phyloP scores from a whole-genome alignment of 441 rosid genomes.

The Adansonia grandidieri region DNA sequence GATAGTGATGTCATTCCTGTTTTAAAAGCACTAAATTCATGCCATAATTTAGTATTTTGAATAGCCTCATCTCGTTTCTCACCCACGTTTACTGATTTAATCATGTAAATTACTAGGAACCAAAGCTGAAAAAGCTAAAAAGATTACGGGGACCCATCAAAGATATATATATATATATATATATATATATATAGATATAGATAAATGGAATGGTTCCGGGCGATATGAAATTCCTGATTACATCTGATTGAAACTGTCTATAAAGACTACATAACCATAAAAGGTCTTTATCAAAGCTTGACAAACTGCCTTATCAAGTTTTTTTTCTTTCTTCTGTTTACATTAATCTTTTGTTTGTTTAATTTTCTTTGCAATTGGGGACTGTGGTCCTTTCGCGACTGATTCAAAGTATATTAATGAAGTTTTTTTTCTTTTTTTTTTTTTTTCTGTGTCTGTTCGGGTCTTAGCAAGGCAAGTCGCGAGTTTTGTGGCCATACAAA shows the following conservation, averaged over 20 bases:
- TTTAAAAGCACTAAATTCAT: neutral
- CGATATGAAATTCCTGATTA: neutral
- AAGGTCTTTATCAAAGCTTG: slow-evolving; percentile 20
- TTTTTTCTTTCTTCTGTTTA: neutral
- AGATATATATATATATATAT: slow-evolving; percentile 17
- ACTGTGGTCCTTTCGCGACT: neutral
- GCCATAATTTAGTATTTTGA: slow-evolving; percentile 8
- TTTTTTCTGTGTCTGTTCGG: neutral
- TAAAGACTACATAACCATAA: slow-evolving; percentile 14
- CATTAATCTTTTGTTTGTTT: neutral
- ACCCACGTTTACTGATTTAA: neutral
- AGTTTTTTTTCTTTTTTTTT: no score
- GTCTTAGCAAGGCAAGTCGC: neutral
- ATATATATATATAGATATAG: slow-evolving; percentile 18
- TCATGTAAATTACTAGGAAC: neutral
- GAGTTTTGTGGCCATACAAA: slow-evolving; percentile 2
- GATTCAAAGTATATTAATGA: neutral
- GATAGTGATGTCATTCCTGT: slow-evolving; percentile 13
- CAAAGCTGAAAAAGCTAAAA: slow-evolving; percentile 29
- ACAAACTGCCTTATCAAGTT: slow-evolving; percentile 17
- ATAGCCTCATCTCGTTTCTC: neutral
- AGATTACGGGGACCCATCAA: slow-evolving; percentile 38
- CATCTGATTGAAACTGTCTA: slow-evolving; percentile 18
- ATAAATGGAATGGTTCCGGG: slow-evolving; percentile 2
- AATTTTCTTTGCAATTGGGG: neutral